Evolutionary conservation across 2,329 filamentous ascomycete genomes (phyloP).

Genomic region (Fusarium sp.): DNA sequence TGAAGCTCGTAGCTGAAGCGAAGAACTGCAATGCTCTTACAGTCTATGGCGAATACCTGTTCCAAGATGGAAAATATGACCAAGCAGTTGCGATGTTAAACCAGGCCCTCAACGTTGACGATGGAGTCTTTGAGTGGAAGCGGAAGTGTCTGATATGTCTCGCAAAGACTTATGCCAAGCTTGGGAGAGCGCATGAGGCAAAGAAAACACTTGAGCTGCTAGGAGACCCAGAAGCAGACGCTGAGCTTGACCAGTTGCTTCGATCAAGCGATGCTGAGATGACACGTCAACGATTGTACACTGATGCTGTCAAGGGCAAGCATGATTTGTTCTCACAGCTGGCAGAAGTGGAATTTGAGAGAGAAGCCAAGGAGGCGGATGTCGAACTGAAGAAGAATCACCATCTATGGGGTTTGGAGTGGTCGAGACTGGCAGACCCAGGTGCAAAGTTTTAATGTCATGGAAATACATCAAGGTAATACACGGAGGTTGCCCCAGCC

Average conservation of each 20-base stretch:
- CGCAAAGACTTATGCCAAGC: slow-evolving; percentile 35
- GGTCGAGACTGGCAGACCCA: slow-evolving; percentile 44
- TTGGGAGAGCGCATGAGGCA: slow-evolving; percentile 37
- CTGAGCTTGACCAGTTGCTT: slow-evolving; percentile 41
- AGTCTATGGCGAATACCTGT: slow-evolving; percentile 44
- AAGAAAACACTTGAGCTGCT: slow-evolving; percentile 34
- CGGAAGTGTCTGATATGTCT: slow-evolving; percentile 39
- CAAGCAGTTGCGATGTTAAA: slow-evolving; percentile 34
- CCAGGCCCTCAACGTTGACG: slow-evolving; percentile 36
- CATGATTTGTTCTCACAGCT: slow-evolving; percentile 40
- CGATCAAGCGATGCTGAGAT: slow-evolving; percentile 28
- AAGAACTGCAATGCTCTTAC: slow-evolving; percentile 49
- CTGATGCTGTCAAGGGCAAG: slow-evolving; percentile 39
- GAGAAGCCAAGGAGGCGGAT: slow-evolving; percentile 20
- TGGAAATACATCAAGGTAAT: background rate
- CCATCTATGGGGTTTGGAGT: slow-evolving; percentile 46
- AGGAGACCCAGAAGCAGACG: slow-evolving; percentile 37
- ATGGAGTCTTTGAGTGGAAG: slow-evolving; percentile 41
- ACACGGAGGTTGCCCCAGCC: background rate
- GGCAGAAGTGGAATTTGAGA: slow-evolving; percentile 42
- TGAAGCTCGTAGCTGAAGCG: slow-evolving; percentile 40
- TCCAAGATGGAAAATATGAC: slow-evolving; percentile 33
- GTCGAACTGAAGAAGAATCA: slow-evolving; percentile 28
- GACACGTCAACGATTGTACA: slow-evolving; percentile 40
- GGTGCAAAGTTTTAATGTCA: slow-evolving; percentile 32